Conservation (phyloP, 306 rosid genomes). For the Vicia faba region DNA sequence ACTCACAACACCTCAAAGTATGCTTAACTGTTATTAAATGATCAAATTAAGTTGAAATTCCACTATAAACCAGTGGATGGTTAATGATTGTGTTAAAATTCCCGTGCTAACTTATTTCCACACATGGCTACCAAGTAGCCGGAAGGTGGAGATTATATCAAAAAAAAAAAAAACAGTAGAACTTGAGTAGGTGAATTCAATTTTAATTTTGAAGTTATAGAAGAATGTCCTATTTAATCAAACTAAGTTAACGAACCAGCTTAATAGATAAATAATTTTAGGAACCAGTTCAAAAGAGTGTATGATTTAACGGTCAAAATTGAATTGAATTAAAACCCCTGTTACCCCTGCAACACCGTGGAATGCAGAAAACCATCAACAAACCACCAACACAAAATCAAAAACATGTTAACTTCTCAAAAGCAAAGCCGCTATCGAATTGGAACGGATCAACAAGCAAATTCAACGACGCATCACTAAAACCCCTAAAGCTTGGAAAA, state of each 20-base stretch:
- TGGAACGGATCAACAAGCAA: slow-evolving; percentile 67
- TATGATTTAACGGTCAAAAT: slow-evolving; percentile 43
- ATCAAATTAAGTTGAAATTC: slow-evolving; percentile 30
- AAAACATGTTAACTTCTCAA: slow-evolving; percentile 37
- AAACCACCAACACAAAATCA: slow-evolving; percentile 36
- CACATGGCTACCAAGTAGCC: slow-evolving; percentile 28
- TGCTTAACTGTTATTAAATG: slow-evolving; percentile 29
- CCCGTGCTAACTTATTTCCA: not conserved
- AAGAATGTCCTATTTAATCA: slow-evolving; percentile 3
- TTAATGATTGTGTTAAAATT: slow-evolving; percentile 11
- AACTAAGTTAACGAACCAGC: slow-evolving; percentile 23
- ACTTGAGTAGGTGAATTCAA: slow-evolving; percentile 22
- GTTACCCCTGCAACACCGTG: no score
- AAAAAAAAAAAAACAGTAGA: slow-evolving; percentile 4
- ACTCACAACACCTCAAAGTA: slow-evolving; percentile 14
- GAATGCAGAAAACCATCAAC: slow-evolving; percentile 40
- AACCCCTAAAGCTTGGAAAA: slow-evolving; percentile 55
- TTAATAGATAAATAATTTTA: slow-evolving; percentile 30
- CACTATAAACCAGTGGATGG: not conserved
- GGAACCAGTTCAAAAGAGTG: slow-evolving; percentile 36
- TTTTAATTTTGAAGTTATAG: slow-evolving; percentile 38
- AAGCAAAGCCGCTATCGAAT: slow-evolving; percentile 41
- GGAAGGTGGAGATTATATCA: slow-evolving; percentile 23
- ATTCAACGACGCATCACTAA: slow-evolving; percentile 50
- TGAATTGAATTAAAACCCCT: slow-evolving; percentile 39